Percentiles rank a stretch among this genome's conserved stretches.
phyloP scores from a whole-genome alignment of 2,329 filamentous ascomycete species.

The Cryphonectria carpinicola region DNA sequence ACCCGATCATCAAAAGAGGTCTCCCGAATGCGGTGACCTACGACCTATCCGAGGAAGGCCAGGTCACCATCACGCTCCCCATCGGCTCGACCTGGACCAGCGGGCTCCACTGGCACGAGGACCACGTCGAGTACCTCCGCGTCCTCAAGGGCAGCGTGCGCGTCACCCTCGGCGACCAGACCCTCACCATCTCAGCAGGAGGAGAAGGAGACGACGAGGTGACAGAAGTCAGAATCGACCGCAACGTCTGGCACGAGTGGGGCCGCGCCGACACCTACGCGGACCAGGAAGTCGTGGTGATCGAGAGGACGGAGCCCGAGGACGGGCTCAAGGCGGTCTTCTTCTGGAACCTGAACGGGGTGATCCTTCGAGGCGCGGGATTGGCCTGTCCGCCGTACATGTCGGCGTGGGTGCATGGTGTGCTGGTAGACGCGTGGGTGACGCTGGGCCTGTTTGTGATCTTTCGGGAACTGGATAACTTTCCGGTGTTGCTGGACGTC shows the following conservation, averaged over 20 bases:
- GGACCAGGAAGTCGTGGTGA: conserved; percentile 44
- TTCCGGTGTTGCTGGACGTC: conserved; percentile 37
- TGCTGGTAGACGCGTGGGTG: conserved; percentile 36
- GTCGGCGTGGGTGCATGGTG: conserved; percentile 24
- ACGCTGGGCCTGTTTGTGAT: conserved; percentile 37
- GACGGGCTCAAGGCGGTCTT: conserved; percentile 52
- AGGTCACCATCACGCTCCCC: conserved; percentile 50
- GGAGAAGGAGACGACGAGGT: conserved; percentile 23
- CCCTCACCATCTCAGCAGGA: conserved; percentile 31
- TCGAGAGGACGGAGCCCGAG: conserved; percentile 51
- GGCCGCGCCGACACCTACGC: conserved; percentile 40
- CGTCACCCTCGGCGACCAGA: conserved; percentile 31
- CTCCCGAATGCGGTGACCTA: conserved; percentile 27
- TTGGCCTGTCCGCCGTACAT: conserved; percentile 26
- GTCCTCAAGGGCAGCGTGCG: conserved; percentile 44
- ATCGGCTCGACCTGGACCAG: conserved; percentile 50
- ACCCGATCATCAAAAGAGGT: conserved; percentile 23
- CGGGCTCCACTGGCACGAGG: conserved; percentile 54
- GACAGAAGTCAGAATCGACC: conserved; percentile 41
- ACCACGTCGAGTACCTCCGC: conserved; percentile 50
- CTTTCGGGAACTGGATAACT: conserved; percentile 37
- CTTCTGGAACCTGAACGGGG: conserved; percentile 54
- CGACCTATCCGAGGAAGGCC: conserved; percentile 42
- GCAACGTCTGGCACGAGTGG: conserved; percentile 50
- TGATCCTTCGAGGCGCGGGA: conserved; percentile 38